phyloP scores from a whole-genome alignment of 2,329 filamentous ascomycete species.

The Rachicladosporium sp. region DNA sequence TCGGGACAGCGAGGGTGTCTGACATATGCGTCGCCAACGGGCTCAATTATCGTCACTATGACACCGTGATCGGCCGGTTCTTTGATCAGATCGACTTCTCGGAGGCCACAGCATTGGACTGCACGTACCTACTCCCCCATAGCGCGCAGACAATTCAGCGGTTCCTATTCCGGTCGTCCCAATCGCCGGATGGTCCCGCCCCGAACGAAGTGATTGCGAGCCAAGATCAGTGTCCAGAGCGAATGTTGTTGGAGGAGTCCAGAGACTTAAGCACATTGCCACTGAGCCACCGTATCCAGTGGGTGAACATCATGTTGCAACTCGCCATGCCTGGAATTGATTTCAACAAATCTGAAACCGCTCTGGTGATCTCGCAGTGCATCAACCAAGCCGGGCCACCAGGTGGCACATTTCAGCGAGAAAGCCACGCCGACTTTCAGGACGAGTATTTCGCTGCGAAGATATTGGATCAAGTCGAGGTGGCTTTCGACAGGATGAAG shows the following conservation, averaged over 20 bases:
- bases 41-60: conserved; percentile 37
- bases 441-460: not conserved
- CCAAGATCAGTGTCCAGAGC: conserved; percentile 35
- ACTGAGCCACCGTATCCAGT: conserved; percentile 34
- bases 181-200: conserved; percentile 5
- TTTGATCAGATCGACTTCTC: conserved; percentile 1
- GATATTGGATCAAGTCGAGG: conserved; percentile 7
- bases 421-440: conserved; percentile 31
- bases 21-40: conserved; percentile 37
- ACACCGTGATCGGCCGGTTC: conserved; percentile 31
- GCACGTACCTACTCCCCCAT: conserved; percentile 29
- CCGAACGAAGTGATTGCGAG: conserved; percentile 30
- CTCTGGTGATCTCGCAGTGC: conserved; percentile 39
- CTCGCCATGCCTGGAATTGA: conserved; percentile 45
- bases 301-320: conserved; percentile 38
- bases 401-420: conserved; percentile 27
- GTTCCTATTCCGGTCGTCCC: conserved; percentile 16
- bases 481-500: conserved; percentile 11
- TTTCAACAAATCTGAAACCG: conserved; percentile 43
- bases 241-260: conserved; percentile 41
- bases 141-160: conserved; percentile 21
- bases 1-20: conserved; percentile 29
- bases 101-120: conserved; percentile 11
- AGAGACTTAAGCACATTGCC: conserved; percentile 39
- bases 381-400: conserved; percentile 45